Evolutionary conservation across 2,329 filamentous ascomycete genomes (phyloP).

Genomic region (Neocatenulostroma microsporum): DNA sequence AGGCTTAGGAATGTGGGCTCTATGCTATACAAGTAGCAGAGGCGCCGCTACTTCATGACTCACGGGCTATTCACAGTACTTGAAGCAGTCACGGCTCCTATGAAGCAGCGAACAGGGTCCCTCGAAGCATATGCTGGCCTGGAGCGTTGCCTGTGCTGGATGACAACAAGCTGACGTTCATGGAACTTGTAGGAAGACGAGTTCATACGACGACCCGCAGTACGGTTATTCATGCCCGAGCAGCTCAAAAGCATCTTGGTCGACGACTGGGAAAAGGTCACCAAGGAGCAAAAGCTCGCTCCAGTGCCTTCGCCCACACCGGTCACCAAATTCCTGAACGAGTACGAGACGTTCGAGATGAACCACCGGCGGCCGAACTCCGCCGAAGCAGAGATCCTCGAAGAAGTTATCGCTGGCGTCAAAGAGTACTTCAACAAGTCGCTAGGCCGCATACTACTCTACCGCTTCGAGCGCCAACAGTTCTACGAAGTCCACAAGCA

Average conservation of each 20-base stretch:
- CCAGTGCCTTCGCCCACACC: constrained; percentile 70
- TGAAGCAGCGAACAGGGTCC: no score
- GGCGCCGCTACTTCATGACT: no score
- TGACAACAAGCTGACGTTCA: no score
- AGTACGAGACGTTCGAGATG: constrained; percentile 74
- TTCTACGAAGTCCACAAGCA: constrained; percentile 69
- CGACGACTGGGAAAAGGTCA: constrained; percentile 98
- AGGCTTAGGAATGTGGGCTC: no score
- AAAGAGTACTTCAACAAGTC: constrained; percentile 92
- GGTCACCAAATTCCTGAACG: constrained; percentile 68
- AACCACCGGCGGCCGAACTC: constrained; percentile 57
- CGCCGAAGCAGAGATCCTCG: constrained; percentile 73
- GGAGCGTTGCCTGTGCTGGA: no score
- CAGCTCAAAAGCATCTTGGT: constrained; percentile 86
- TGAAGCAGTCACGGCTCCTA: no score
- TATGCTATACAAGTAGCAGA: no score
- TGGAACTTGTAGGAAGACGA: constrained; percentile 71
- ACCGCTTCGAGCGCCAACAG: constrained; percentile 87
- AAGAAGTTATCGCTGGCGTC: constrained; percentile 79
- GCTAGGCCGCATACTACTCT: constrained; percentile 80
- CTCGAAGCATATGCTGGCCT: no score
- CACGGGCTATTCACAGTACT: no score
- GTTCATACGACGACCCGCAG: constrained; percentile 74
- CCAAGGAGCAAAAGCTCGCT: constrained; percentile 86
- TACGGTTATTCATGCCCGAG: constrained; percentile 81